phyloP scores from a whole-genome alignment of 2,329 filamentous ascomycete species.

The Malbranchea cinnamomea region DNA sequence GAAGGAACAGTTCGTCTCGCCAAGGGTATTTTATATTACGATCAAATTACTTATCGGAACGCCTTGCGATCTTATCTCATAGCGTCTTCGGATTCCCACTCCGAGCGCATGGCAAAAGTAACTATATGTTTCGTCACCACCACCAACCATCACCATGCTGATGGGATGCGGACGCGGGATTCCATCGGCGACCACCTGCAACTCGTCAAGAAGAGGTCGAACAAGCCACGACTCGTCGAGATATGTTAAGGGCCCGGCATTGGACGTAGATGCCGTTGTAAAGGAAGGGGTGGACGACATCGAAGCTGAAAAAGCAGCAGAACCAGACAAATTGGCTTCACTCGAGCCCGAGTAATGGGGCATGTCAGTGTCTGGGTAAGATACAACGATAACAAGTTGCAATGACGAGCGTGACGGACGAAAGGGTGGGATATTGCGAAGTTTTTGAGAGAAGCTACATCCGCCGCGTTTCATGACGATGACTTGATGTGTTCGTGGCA shows the following conservation, averaged over 20 bases:
- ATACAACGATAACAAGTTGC: slow-evolving; percentile 49
- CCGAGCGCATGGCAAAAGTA: slow-evolving; percentile 48
- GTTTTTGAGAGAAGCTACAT: slow-evolving; percentile 72
- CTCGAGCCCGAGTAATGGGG: slow-evolving; percentile 7
- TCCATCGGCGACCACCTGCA: slow-evolving; percentile 56
- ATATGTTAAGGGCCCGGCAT: slow-evolving; percentile 13
- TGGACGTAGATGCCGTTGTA: slow-evolving; percentile 17
- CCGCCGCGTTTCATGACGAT: slow-evolving; percentile 69
- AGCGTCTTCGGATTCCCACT: slow-evolving; percentile 63
- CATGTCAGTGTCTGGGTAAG: slow-evolving; percentile 24
- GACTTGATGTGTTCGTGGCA: slow-evolving; percentile 50
- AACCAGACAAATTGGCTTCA: no score
- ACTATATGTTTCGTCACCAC: slow-evolving; percentile 50
- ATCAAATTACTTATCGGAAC: slow-evolving; percentile 64
- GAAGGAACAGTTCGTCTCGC: no score
- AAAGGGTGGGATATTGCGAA: slow-evolving; percentile 70
- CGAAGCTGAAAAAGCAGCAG: no score
- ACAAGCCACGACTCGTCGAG: slow-evolving; percentile 30
- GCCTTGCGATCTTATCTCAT: slow-evolving; percentile 68
- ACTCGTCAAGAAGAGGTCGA: slow-evolving; percentile 59
- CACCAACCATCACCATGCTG: slow-evolving; percentile 69
- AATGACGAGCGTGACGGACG: slow-evolving; percentile 46
- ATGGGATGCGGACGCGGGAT: slow-evolving; percentile 57
- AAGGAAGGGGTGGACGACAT: slow-evolving; percentile 17
- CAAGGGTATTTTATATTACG: slow-evolving; percentile 36